Evolutionary conservation across 75 land plant genomes (phyloP).

Genomic region (Pseudotsuga menziesii): DNA sequence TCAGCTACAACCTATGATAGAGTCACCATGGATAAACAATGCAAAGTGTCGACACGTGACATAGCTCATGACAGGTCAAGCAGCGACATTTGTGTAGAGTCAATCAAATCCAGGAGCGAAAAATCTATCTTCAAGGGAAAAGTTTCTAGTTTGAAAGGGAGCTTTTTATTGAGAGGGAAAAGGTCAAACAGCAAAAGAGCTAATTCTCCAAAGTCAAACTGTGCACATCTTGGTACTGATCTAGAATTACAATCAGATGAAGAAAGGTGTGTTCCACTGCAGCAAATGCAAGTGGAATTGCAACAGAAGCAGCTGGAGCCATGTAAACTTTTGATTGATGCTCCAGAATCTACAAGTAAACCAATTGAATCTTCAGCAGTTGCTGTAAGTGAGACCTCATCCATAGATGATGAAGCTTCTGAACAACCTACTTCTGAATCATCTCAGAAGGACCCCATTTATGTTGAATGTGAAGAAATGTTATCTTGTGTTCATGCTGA

Average conservation of each 20-base stretch:
- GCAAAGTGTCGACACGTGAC: slow-evolving; percentile 19
- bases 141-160: slow-evolving; percentile 45
- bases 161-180: slow-evolving; percentile 55
- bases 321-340: slow-evolving; percentile 2
- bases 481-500: neutral
- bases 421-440: slow-evolving; percentile 9
- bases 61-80: neutral
- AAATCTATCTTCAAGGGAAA: slow-evolving; percentile 54
- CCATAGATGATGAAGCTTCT: neutral
- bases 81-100: slow-evolving; percentile 10
- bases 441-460: slow-evolving; percentile 3
- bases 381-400: slow-evolving; percentile 3
- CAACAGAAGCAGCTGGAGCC: neutral
- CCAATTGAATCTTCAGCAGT: slow-evolving; percentile 1
- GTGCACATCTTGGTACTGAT: neutral
- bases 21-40: slow-evolving; percentile 11
- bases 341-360: slow-evolving; percentile 5
- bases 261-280: neutral
- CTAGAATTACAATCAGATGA: neutral
- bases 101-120: slow-evolving; percentile 22
- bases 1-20: slow-evolving; percentile 32
- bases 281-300: neutral
- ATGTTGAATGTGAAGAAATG: neutral
- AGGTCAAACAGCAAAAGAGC: slow-evolving; percentile 35
- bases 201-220: slow-evolving; percentile 8